Evolutionary conservation across 352 stramenopile species (phyloP), one percentile per base, ranked within the genome.

Genomic region (Globisporangium cylindrosporum): DNA sequence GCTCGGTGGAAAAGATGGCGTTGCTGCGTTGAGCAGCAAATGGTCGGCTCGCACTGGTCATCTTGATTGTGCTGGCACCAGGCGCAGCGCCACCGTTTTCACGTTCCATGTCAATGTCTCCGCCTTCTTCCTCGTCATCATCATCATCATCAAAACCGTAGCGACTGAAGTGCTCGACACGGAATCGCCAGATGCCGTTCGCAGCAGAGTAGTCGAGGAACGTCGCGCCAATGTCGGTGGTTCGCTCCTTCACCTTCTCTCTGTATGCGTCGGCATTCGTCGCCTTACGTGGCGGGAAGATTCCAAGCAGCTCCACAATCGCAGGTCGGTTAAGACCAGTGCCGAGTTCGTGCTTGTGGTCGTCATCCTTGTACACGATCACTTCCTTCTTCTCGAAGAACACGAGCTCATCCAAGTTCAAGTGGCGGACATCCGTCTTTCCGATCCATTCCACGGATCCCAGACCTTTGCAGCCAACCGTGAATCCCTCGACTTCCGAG

Each of bases 311-410:
- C 69, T 95, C 88, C 10, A 95, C 85, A 62, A 94, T 78, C 32
- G 88, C 88, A 4, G 88, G 88, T 27, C 83, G 81, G 74, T 95
- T 95, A 24, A 95, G 62, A 32, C 85, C 86, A 36, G 79, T 86
- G 24, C 88, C 88, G 1, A 89, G 74, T 59, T 79, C 74, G 62
- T 94, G 86, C 66, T 95, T 94, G 66, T 89, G 78, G 61, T 93
- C 86, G 63, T 90, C 82, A 49, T 94, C 86, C 68, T 86, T 89
- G 74, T 91, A 95, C 36, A 95, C 88, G 63, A 94, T 86, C 14
- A 95, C 88, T 61, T 94, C 88, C 59, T 93, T 93, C 75, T 87
- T 90, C 71, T 93, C 83, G 53, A 95, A 93, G 25, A 84, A 76
- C 18, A 95, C 75, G 7, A 95, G 74, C 24, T 91, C 83, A 60